Evolutionary conservation across 2,329 filamentous ascomycete species (phyloP), one percentile per base, ranked within the genome.

Genomic region (Fusarium veterinarium): DNA sequence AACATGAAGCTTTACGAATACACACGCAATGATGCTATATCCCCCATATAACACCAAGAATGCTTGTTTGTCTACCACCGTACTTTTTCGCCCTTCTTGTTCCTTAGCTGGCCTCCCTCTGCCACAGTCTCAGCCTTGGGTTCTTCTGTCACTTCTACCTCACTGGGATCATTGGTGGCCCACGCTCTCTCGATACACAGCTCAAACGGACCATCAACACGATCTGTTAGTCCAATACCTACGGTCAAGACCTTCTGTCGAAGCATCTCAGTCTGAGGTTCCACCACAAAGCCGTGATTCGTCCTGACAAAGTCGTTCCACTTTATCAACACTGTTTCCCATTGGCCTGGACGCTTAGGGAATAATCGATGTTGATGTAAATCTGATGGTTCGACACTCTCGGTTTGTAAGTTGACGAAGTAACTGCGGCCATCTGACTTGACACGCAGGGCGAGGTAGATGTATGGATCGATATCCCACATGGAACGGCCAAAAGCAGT

Each of bases 301-400:
- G 96, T 99, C 71, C 96, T 88, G 66, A 99, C 95, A 83, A 99
- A 98, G 73, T 97, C 94, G 76, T 91, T 92, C 88, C 95, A 96
- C 70, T 92, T 93, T 72, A 99, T 92, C 51, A 97, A 82, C n/a
- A 98, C 89, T 4, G 96, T 98, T 86, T 99, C 95, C 96, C 96
- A 99, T 77, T 95, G 88, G 2, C 95, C 95, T 0, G 93, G 91
- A 13, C 90, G 89, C 78, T 91, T 92, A 13, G 92, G 88, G 75
- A 94, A 97, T 8, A 99, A 83, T 55, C 96, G 88, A 82, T 99
- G 96, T 81, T 99, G 96, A 81, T 98, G 96, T 71, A 99, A 87
- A 81, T 99, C 96, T n/a, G 95, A 95, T 16, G 94, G 93, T 52
- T 97, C 93, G 61, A 99, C 91, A 3, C 93, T 93, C 79, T 99